Evolutionary conservation across 768 basidiomycete species (phyloP).

Genomic region (Candolleomyces aberdarensis): DNA sequence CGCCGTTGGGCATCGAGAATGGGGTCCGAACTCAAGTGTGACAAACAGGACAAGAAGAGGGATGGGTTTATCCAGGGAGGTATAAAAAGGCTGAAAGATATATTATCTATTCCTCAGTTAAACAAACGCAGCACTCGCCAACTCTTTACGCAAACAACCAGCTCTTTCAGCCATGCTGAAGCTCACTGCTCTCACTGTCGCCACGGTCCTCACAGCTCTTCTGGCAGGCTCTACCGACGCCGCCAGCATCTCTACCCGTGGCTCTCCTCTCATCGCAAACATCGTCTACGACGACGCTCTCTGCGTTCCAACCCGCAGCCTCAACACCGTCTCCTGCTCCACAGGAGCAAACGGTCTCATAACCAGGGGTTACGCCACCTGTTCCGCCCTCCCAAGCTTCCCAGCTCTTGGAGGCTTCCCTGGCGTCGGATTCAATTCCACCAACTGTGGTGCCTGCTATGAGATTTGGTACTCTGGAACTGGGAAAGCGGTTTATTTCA

Average conservation of each 20-base stretch:
- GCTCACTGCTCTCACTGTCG: not conserved
- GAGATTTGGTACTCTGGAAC: constrained; percentile 37
- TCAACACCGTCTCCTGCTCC: constrained; percentile 42
- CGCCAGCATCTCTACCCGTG: constrained; percentile 13
- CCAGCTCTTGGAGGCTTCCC: constrained; percentile 56
- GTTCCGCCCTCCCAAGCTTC: constrained; percentile 51
- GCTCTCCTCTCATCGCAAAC: constrained; percentile 23
- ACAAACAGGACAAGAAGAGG: too few relatives aligned
- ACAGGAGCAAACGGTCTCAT: constrained; percentile 50
- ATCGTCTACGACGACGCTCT: constrained; percentile 42
- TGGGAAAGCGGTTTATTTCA: not conserved
- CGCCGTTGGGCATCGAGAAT: too few relatives aligned
- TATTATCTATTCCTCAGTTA: too few relatives aligned
- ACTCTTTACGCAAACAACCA: too few relatives aligned
- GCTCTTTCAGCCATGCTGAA: not conserved
- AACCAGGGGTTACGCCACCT: constrained; percentile 43
- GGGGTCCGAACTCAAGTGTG: too few relatives aligned
- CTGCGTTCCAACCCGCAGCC: constrained; percentile 20
- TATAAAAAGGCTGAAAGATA: too few relatives aligned
- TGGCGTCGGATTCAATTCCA: constrained; percentile 50
- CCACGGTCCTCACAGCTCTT: not conserved
- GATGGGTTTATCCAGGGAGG: too few relatives aligned
- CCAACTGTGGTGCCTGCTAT: constrained; percentile 60
- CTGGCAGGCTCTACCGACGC: constrained; percentile 30
- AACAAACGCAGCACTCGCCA: too few relatives aligned